Base-by-base conservation (phyloP, 1,284 basidiomycete species). In the Hypsizygus ulmarius region DNA sequence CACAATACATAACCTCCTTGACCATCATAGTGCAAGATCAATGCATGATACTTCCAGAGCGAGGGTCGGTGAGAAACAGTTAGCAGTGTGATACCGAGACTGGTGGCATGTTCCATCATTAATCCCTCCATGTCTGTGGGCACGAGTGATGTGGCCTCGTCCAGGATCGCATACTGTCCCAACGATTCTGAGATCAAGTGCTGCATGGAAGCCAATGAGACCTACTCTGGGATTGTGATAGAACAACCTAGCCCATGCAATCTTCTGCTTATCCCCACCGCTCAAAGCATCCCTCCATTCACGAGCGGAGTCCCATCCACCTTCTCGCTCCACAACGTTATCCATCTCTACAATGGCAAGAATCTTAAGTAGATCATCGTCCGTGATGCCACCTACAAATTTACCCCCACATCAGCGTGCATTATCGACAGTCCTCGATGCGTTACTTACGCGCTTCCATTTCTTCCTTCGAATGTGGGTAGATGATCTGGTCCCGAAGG, bases 201-300 rank as follows among this genome's bases (percentile, higher is more conserved):
- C 39, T 21, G 16, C 3, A 36, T 43, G 14, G 32, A 33, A 14
- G 38, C 25, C 19, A 37, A 35, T 12, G 35, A 43, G 6, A 49
- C 66, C 52, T 57, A 86, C 92, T 77, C 93, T 94, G 14, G 96
- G 96, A 55, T 79, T 77, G 66, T 99, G 96, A 69, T 98, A 99
- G 69, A 97, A 99, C 56, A 99, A 67, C 52, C 96, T 75, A 5
- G 94, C 95, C 93, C 97, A 98, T 0, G 96, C 96, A 53, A 99
- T 90, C 66, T 96, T 88, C 68, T 90, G 88, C 62, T 91, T 86
- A 62, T 90, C 89, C 27, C 88, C 90, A 2, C 90, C 95, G 57
- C 89, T 93, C 28, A 99, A 71, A 1, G 91, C 84, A 65, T 97
- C 94, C 52, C 92, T 78, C 96, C 96, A 99, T 61, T 98, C 96